These are phyloP conservation scores for Lodderomyces beijingensis DNA, from an alignment of 1,139 yeast genomes.

Conservation along the genomic window DNA sequence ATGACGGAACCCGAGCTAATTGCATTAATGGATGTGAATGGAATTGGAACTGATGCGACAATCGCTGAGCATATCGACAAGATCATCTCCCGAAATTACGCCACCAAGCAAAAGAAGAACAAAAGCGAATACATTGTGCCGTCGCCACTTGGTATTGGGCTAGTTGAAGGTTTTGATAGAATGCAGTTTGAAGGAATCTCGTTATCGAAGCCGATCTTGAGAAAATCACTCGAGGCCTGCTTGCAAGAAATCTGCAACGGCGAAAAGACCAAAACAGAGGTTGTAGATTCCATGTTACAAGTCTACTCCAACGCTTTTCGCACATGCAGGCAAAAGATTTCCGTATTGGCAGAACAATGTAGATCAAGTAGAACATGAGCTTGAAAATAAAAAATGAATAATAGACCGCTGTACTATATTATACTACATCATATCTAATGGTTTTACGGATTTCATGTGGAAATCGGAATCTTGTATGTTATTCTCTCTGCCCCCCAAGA, in stretches of 20 bases:
- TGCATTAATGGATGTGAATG: conserved; percentile 93
- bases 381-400: no score
- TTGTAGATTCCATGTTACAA: conserved; percentile 51
- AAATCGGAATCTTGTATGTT: no score
- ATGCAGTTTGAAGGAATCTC: conserved; percentile 71
- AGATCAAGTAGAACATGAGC: no score
- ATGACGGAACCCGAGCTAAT: conserved; percentile 92
- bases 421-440: no score
- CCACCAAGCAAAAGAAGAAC: conserved; percentile 42
- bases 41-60: conserved; percentile 98
- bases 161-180: conserved; percentile 83
- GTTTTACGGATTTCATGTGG: no score
- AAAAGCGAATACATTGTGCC: conserved; percentile 55
- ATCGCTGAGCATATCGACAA: conserved; percentile 96
- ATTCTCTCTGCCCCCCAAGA: no score
- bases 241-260: conserved; percentile 72
- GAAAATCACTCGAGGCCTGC: conserved; percentile 70
- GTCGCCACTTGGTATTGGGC: conserved; percentile 77
- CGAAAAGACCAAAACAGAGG: conserved; percentile 45
- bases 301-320: conserved; percentile 62
- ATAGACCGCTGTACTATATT: no score
- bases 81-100: conserved; percentile 63
- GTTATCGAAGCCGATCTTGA: conserved; percentile 81
- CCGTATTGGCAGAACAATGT: conserved; percentile 23
- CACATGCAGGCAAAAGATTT: conserved; percentile 31